phyloP scores from a whole-genome alignment of 2,329 filamentous ascomycete species.

The Colletotrichum endophyticum region DNA sequence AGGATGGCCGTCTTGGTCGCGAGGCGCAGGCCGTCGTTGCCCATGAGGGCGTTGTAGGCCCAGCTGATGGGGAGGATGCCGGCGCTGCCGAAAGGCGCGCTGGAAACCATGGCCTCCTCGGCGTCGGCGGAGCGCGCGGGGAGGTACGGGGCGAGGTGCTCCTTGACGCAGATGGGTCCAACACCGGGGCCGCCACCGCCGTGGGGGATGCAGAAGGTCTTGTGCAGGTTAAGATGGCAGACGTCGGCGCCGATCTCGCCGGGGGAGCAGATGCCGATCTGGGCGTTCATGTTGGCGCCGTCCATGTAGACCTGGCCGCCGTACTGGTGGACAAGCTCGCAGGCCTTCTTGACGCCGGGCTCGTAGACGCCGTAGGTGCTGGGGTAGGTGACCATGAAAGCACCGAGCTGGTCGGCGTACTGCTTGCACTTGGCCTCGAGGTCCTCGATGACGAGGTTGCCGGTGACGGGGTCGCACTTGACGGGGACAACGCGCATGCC shows the following conservation, averaged over 20 bases:
- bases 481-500: constrained; percentile 93
- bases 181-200: constrained; percentile 93
- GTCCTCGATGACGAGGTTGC: constrained; percentile 88
- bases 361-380: constrained; percentile 96
- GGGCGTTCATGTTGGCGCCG: constrained; percentile 97
- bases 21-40: constrained; percentile 78
- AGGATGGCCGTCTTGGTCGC: constrained; percentile 93
- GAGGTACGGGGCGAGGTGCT: constrained; percentile 77
- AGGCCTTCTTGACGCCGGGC: constrained; percentile 84
- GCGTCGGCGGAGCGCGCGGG: constrained; percentile 54
- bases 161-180: constrained; percentile 90
- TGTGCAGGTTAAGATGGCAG: constrained; percentile 96
- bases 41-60: constrained; percentile 97
- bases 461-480: constrained; percentile 86
- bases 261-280: constrained; percentile 93
- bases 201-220: constrained; percentile 98
- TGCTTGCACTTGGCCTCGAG: constrained; percentile 88
- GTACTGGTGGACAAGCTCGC: constrained; percentile 82
- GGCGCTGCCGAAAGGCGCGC: constrained; percentile 85
- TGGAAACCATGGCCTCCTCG: constrained; percentile 69
- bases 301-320: constrained; percentile 99
- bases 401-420: constrained; percentile 82
- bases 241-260: constrained; percentile 96
- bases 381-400: constrained; percentile 97
- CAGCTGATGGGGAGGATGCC: constrained; percentile 94